phyloP scores from a whole-genome alignment of 345 rosid genomes.

The Durio zibethinus region DNA sequence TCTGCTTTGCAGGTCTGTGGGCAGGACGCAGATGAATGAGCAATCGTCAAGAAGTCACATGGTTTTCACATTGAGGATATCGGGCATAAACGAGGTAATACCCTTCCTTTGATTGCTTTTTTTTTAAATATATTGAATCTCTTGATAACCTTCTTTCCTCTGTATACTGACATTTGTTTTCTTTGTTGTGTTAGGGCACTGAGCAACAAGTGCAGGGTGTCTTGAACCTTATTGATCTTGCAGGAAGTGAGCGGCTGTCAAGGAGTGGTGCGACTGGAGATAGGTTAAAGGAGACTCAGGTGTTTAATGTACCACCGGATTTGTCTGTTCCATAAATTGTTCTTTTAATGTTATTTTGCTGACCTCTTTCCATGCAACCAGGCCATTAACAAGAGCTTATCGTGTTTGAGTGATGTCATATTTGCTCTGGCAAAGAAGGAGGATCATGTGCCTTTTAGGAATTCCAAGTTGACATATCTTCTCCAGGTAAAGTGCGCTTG shows the following conservation, averaged over 20 bases:
- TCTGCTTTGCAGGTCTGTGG: constrained; percentile 59
- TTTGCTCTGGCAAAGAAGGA: constrained; percentile 93
- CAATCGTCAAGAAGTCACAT: constrained; percentile 80
- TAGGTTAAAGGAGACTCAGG: constrained; percentile 93
- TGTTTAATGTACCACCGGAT: constrained; percentile 1
- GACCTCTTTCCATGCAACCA: constrained; percentile 24
- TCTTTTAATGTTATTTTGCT: background rate
- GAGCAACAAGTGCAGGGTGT: constrained; percentile 96
- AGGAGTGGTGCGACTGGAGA: constrained; percentile 93
- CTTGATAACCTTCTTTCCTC: background rate
- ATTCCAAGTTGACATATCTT: constrained; percentile 86
- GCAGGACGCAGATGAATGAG: constrained; percentile 89
- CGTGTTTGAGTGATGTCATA: constrained; percentile 79
- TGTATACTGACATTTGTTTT: constrained; percentile 8
- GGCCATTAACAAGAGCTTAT: constrained; percentile 93
- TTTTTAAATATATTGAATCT: background rate
- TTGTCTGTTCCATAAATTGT: background rate
- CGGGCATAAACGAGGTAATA: constrained; percentile 78
- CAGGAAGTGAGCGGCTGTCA: constrained; percentile 95
- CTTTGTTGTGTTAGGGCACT: constrained; percentile 50
- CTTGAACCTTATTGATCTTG: constrained; percentile 84
- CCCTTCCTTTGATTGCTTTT: background rate
- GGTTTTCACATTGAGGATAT: constrained; percentile 81
- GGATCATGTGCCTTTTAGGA: constrained; percentile 89
- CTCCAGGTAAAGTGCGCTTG: constrained; percentile 59